Base-by-base conservation (phyloP, 2,329 filamentous ascomycete genomes). In the Aureobasidium namibiae region DNA sequence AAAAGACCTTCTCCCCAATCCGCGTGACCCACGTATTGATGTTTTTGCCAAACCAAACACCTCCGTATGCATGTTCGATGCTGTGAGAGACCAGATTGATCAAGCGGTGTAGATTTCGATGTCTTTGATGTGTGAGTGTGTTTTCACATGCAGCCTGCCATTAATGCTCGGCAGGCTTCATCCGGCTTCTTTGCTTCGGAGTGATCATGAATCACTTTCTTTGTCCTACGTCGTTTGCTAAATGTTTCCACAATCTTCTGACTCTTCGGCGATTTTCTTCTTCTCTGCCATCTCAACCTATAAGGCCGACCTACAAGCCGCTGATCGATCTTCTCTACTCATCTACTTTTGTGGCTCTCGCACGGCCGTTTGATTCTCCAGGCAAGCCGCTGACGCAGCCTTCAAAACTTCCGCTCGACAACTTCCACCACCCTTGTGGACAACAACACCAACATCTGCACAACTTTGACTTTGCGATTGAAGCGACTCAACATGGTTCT, bases 401-500 rank as follows among this genome's bases (percentile, higher is more conserved):
- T 38, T 38, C 23, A 50, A 60, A 46, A 45, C 49, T 57, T 50
- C 52, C 29, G 24, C 49, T 56, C 46, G 23, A 31, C 39, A n/a
- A 26, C 31, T 48, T 44, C 18, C 21, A n/a, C 26, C 49, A 58
- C 56, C 56, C 46, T 59, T 13, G 56, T 59, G 45, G 54, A 58
- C 44, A 42, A 33, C 34, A 49, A 48, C 42, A 49, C 18, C 54
- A 24, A 29, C 42, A 16, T 33, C 24, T 16, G 14, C 26, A 21
- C 41, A 49, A 31, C 24, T 60, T 46, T 54, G 49, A 46, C 41
- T 46, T 38, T 36, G 9, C 44, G 16, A 11, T 23, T 41, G 26
- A 31, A 45, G 14, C 44, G 26, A 23, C 29, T 16, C 41, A 52
- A 63, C 42, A 74, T 73, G 72, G 69, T 72, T 34, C 64, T 80